Percentiles rank a stretch among this genome's conserved stretches.
Evolutionary conservation across 331 rosid species (phyloP).

Genomic region (Saraca asoca): DNA sequence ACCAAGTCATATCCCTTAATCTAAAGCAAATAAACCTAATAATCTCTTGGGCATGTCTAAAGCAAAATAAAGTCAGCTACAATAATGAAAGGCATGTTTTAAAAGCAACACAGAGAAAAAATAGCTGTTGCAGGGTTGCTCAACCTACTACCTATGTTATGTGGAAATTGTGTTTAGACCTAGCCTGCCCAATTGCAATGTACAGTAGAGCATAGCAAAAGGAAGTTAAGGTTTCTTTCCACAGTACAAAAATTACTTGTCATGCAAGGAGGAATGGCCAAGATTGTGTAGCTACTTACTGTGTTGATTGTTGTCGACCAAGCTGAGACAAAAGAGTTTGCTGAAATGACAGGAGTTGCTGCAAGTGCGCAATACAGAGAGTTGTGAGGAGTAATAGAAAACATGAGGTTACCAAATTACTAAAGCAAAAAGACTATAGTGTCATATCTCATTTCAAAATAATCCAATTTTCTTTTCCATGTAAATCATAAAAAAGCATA

Average conservation of each 20-base stretch:
- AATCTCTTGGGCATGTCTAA: background rate
- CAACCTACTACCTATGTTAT: slow-evolving; percentile 13
- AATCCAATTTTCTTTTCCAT: background rate
- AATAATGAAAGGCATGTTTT: background rate
- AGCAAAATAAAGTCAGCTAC: slow-evolving; percentile 21
- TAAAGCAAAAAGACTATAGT: slow-evolving; percentile 26
- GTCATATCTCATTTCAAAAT: background rate
- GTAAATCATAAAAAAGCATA: background rate
- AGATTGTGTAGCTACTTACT: slow-evolving; percentile 55
- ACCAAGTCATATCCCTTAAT: too few relatives aligned
- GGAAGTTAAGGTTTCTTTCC: slow-evolving; percentile 25
- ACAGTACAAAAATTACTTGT: slow-evolving; percentile 1
- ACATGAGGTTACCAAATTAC: slow-evolving; percentile 29
- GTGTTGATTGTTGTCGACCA: slow-evolving; percentile 67
- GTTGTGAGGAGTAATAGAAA: slow-evolving; percentile 25
- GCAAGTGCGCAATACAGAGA: slow-evolving; percentile 38
- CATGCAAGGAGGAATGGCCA: slow-evolving; percentile 29
- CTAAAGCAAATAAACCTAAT: too few relatives aligned
- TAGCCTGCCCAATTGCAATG: too few relatives aligned
- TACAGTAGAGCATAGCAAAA: too few relatives aligned
- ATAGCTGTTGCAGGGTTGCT: background rate
- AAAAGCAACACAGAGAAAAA: background rate
- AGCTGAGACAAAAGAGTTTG: slow-evolving; percentile 71
- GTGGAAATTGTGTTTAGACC: background rate
- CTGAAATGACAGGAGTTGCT: slow-evolving; percentile 72